phyloP scores from a whole-genome alignment of 2,329 filamentous ascomycete genomes.

The Metarhizium anisopliae region DNA sequence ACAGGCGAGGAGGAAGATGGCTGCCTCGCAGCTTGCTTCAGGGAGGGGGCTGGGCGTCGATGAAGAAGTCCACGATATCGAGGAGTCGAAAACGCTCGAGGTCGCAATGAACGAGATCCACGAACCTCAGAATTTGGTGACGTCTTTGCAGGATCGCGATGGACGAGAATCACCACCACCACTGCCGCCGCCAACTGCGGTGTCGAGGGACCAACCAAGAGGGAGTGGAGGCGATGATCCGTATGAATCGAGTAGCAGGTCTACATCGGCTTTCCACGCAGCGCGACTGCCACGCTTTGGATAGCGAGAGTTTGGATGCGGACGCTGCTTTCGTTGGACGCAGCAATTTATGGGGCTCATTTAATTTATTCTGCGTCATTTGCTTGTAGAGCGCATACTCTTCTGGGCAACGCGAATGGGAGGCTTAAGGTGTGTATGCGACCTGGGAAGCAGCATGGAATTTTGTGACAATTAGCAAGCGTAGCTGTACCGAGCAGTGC shows the following conservation, averaged over 20 bases:
- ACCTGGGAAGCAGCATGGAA: neutral
- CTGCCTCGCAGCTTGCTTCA: conserved; percentile 41
- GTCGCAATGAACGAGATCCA: conserved; percentile 22
- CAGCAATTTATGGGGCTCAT: neutral
- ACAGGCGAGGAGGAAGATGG: conserved; percentile 41
- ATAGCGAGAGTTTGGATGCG: conserved; percentile 15
- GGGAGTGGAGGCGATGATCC: neutral
- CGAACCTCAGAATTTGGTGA: neutral
- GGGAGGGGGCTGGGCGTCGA: conserved; percentile 34
- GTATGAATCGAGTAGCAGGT: neutral
- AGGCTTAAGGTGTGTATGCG: neutral
- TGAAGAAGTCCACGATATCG: conserved; percentile 4
- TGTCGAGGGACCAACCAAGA: conserved; percentile 1
- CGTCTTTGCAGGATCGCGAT: neutral
- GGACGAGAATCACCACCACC: neutral
- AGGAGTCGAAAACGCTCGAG: conserved; percentile 16
- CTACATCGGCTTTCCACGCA: conserved; percentile 39
- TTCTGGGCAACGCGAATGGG: neutral
- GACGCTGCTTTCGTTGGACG: neutral
- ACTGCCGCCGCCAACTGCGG: neutral
- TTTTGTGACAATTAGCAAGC: conserved; percentile 1
- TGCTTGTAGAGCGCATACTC: neutral
- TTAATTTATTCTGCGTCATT: neutral
- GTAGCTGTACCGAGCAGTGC: neutral
- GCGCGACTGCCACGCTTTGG: conserved; percentile 49